phyloP scores from a whole-genome alignment of 1,284 basidiomycete species.

The Sanguinoderma infundibulare region DNA sequence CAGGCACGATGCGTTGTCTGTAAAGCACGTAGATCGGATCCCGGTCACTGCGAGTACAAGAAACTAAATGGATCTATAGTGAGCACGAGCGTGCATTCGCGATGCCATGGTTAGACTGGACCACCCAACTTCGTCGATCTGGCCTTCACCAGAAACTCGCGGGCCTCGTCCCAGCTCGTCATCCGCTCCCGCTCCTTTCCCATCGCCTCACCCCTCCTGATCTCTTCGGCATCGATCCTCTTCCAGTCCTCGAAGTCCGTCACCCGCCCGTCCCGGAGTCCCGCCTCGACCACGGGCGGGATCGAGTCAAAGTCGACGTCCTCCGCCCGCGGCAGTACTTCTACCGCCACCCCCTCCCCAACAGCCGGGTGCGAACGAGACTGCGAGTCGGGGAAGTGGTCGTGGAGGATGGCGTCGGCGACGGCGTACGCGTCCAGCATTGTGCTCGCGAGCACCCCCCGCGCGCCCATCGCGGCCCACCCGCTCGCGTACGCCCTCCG shows the following conservation, averaged over 20 bases:
- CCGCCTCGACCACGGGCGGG: constrained; percentile 59
- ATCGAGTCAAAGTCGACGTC: constrained; percentile 52
- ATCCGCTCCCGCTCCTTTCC: constrained; percentile 85
- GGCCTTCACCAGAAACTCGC: constrained; percentile 40
- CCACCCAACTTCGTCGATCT: background rate
- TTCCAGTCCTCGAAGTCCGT: constrained; percentile 75
- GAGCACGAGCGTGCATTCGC: no score
- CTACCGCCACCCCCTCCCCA: constrained; percentile 18
- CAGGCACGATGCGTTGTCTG: no score
- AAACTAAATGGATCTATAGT: no score
- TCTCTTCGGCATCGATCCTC: constrained; percentile 68
- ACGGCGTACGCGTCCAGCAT: constrained; percentile 92
- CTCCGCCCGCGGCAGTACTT: constrained; percentile 43
- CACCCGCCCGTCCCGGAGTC: constrained; percentile 51
- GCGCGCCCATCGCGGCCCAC: constrained; percentile 93
- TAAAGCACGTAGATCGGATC: no score
- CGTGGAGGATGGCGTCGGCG: constrained; percentile 71
- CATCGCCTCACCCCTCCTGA: constrained; percentile 52
- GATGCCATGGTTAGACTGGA: no score
- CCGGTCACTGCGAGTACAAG: no score
- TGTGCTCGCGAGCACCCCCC: constrained; percentile 91
- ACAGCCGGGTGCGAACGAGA: constrained; percentile 4
- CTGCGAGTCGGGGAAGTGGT: constrained; percentile 40
- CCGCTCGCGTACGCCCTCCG: constrained; percentile 89
- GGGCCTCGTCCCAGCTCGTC: constrained; percentile 59